Conservation (phyloP, 495 filamentous ascomycete species). For the Neurospora sp. region DNA sequence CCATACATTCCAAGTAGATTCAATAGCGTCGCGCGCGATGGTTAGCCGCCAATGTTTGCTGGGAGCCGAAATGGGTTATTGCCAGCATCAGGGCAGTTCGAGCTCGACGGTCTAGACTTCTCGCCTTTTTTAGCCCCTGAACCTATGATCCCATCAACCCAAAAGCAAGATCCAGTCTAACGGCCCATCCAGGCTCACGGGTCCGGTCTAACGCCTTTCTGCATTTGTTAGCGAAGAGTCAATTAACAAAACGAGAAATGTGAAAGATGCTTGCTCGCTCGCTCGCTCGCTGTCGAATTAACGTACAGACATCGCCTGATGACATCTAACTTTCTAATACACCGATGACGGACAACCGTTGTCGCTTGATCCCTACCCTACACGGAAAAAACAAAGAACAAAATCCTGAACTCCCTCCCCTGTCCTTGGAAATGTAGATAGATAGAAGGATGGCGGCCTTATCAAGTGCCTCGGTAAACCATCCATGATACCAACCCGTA, state of each 20-base stretch:
- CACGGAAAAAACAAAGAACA: background rate
- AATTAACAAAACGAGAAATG: background rate
- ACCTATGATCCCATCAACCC: background rate
- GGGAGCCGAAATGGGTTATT: background rate
- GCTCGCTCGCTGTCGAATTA: background rate
- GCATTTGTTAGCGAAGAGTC: background rate
- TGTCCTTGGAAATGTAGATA: background rate
- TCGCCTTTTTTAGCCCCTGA: background rate
- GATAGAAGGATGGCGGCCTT: background rate
- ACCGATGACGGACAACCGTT: background rate
- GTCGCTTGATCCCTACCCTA: background rate
- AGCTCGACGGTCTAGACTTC: background rate
- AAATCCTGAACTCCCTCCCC: background rate
- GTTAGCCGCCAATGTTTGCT: background rate
- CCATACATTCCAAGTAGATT: background rate
- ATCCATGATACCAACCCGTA: background rate
- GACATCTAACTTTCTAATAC: background rate
- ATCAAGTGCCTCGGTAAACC: background rate
- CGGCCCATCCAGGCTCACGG: background rate
- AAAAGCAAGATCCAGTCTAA: background rate
- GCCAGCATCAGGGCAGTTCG: background rate
- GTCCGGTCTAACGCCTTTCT: background rate
- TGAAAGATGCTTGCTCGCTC: background rate
- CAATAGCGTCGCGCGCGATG: background rate
- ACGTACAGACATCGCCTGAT: background rate